These are phyloP conservation scores for Tuber microsphaerosporum DNA, from an alignment of 495 filamentous ascomycete genomes.

Conservation along the genomic window DNA sequence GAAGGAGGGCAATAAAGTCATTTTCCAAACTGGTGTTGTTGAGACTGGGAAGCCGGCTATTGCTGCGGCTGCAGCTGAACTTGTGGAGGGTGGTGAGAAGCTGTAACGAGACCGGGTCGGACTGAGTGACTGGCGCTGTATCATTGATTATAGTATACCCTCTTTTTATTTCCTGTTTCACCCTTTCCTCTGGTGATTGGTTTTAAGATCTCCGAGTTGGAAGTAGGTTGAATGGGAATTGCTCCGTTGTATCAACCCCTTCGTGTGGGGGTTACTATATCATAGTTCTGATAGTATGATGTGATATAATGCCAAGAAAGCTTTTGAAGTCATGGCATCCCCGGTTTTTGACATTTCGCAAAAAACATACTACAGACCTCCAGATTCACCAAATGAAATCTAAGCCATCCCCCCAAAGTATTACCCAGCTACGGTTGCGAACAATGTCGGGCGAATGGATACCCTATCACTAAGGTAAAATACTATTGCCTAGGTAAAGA, in stretches of 20 bases:
- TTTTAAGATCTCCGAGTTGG: background rate
- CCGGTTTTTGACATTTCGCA: background rate
- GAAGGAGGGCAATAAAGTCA: slow-evolving; percentile 80
- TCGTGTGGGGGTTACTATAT: background rate
- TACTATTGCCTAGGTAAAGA: background rate
- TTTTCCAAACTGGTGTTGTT: slow-evolving; percentile 90
- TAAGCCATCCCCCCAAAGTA: background rate
- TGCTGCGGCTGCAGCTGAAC: slow-evolving; percentile 76
- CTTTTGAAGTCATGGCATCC: background rate
- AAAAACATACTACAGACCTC: background rate
- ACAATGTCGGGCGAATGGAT: background rate
- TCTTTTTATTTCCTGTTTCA: background rate
- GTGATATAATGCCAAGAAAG: background rate
- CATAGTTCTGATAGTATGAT: background rate
- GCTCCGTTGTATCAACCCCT: background rate
- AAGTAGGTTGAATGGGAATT: background rate
- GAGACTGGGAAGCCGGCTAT: slow-evolving; percentile 96
- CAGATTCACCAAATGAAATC: background rate
- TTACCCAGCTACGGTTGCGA: background rate
- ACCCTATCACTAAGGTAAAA: background rate
- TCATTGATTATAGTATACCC: background rate
- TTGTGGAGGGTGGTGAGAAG: slow-evolving; percentile 56
- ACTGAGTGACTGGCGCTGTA: background rate
- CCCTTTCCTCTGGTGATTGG: background rate
- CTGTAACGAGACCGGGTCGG: slow-evolving; percentile 47